Percentiles rank a stretch among this genome's conserved stretches.
Conservation (phyloP, 495 filamentous ascomycete species). For the Amorphotheca resinae region DNA sequence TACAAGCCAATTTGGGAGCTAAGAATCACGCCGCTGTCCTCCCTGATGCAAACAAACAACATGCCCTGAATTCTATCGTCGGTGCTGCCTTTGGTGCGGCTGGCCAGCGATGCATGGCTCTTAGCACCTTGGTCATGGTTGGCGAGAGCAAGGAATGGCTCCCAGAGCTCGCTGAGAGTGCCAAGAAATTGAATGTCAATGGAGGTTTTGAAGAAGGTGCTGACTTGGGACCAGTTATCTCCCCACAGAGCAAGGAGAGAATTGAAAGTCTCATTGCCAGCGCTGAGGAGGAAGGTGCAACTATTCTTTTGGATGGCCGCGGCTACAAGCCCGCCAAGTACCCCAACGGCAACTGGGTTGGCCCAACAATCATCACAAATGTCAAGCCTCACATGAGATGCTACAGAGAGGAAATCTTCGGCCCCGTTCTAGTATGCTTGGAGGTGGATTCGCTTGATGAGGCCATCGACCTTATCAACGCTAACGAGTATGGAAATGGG, state of each 20-base stretch:
- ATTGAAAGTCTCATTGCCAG: conserved; percentile 82
- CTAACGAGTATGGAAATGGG: conserved; percentile 56
- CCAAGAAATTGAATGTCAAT: conserved; percentile 80
- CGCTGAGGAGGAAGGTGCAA: conserved; percentile 88
- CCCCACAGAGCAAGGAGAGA: conserved; percentile 77
- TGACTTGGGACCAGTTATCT: conserved; percentile 94
- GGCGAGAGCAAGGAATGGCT: conserved; percentile 92
- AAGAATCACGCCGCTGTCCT: conserved; percentile 97
- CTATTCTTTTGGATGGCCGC: conserved; percentile 85
- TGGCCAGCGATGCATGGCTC: conserved; percentile 94
- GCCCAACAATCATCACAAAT: conserved; percentile 87
- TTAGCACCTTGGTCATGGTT: conserved; percentile 88
- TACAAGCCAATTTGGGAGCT: conserved; percentile 96
- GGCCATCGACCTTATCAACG: conserved; percentile 50
- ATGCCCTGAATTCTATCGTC: conserved; percentile 84
- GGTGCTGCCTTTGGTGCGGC: conserved; percentile 95
- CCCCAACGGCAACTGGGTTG: conserved; percentile 93
- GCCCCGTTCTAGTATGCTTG: conserved; percentile 80
- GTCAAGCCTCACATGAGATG: conserved; percentile 87
- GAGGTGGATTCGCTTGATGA: conserved; percentile 78
- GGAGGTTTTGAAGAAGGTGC: conserved; percentile 91
- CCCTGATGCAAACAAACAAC: conserved; percentile 97
- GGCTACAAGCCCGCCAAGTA: conserved; percentile 84
- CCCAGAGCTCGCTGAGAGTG: conserved; percentile 78
- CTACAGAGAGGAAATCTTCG: conserved; percentile 96